Percentiles rank a stretch among this genome's conserved stretches.
phyloP scores from a whole-genome alignment of 2,329 filamentous ascomycete genomes.

The Alternaria solani region DNA sequence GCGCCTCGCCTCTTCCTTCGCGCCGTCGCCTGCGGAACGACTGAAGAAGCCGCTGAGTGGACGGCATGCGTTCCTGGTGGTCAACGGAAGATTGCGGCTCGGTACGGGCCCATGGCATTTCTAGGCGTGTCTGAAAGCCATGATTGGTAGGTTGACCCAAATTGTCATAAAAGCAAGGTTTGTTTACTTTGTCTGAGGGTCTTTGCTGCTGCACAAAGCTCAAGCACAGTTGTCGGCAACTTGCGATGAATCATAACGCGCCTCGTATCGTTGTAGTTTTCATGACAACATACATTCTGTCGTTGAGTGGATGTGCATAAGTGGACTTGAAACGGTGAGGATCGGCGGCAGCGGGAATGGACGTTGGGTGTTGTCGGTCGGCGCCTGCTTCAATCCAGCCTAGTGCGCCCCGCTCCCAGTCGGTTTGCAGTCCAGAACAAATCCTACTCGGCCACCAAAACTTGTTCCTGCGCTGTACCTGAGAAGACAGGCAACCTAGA shows the following conservation, averaged over 20 bases:
- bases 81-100: constrained; percentile 11
- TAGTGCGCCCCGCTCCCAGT: constrained; percentile 12
- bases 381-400: constrained; percentile 10
- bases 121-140: background rate
- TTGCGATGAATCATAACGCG: background rate
- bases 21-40: background rate
- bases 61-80: constrained; percentile 10
- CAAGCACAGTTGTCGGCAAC: background rate
- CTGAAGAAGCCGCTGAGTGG: constrained; percentile 2
- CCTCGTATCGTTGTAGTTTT: constrained; percentile 1
- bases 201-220: background rate
- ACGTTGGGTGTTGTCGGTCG: constrained; percentile 17
- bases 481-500: constrained; percentile 18
- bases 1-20: background rate
- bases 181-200: background rate
- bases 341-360: constrained; percentile 11
- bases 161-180: constrained; percentile 6
- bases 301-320: constrained; percentile 10
- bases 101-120: constrained; percentile 11
- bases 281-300: constrained; percentile 10
- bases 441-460: constrained; percentile 11
- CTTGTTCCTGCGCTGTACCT: constrained; percentile 28
- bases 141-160: constrained; percentile 10
- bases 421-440: constrained; percentile 19
- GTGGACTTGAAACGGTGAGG: constrained; percentile 6